Base-by-base conservation (phyloP, 1,139 yeast genomes). In the Kodamaea ohmeri region DNA sequence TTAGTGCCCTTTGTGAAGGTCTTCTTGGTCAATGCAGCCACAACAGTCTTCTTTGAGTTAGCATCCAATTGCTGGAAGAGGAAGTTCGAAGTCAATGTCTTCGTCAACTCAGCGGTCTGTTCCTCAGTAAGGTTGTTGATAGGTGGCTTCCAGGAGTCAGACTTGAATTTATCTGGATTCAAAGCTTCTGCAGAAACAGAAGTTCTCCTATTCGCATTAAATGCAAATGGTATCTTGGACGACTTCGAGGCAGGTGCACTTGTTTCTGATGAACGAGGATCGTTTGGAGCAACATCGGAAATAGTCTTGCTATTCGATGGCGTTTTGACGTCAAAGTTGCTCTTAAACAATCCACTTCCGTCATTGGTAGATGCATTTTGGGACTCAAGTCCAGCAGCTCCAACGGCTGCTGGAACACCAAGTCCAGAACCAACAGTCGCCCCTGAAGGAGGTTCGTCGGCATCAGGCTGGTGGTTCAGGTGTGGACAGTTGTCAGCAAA, bases 101-200 rank as follows among this genome's bases (percentile, higher is more conserved):
- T 75, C 46, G 82, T 78, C 48, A 90, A 74, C 44, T 92, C 79
- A 40, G 68, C 63, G 47, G 83, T 66, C 62, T 88, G 96, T 31
- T 76, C 78, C 4, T 72, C 65, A 2, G 80, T 68, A 56, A 83
- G 76, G 56, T 81, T 73, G 60, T 80, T 78, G 48, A 73, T 73
- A 37, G 90, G 87, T 4, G 92, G 88, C 44, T 70, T 79, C 92
- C 92, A 85, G 34, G 73, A 64, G 55, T 82, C 86, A 34, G 80
- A 76, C 38, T 56, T 56, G 50, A 68, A 68, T 57, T 69, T 71
- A 43, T 73, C 79, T 13, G 82, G 83, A 52, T 76, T 76, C 52
- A 78, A 54, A 4, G 83, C 79, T 63, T 87, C 96, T 4, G 95
- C 96, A 37, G 89, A 79, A 16, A 88, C 96, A 19, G 94, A 83